phyloP scores from a whole-genome alignment of 441 rosid species.

The Pelargonium myrrhifolium region DNA sequence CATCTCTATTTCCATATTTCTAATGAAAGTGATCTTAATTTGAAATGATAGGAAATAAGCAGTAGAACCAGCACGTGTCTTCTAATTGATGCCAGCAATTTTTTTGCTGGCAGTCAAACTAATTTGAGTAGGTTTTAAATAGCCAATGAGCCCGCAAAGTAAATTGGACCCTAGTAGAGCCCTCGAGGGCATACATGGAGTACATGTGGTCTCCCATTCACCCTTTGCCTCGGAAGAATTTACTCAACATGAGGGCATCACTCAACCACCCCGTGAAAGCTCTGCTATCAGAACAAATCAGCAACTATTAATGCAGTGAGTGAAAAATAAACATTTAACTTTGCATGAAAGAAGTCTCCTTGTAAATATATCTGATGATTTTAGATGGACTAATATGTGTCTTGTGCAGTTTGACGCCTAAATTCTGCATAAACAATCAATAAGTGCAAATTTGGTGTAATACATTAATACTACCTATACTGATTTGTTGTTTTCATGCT shows the following conservation, averaged over 20 bases:
- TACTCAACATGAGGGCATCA: constrained; percentile 35
- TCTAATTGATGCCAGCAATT: constrained; percentile 36
- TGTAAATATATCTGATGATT: not conserved
- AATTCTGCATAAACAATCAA: constrained; percentile 3
- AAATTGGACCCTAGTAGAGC: constrained; percentile 38
- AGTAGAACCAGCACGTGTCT: constrained; percentile 7
- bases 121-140: constrained; percentile 10
- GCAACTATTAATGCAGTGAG: constrained; percentile 56
- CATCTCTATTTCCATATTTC: not conserved
- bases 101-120: constrained; percentile 37
- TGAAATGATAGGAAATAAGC: constrained; percentile 8
- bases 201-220: constrained; percentile 59
- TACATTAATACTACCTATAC: not conserved
- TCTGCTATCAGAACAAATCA: constrained; percentile 41
- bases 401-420: not conserved
- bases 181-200: constrained; percentile 68
- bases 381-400: not conserved
- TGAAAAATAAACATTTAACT: constrained; percentile 15
- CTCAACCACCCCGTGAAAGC: constrained; percentile 31
- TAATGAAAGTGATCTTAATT: not conserved
- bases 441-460: constrained; percentile 6
- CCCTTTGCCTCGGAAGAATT: constrained; percentile 53
- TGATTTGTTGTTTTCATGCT: constrained; percentile 19
- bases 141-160: constrained; percentile 45
- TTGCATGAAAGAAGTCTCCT: not conserved